Evolutionary conservation across 202 grass and related monocot genomes (phyloP).

Genomic region (Eragrostis tef): DNA sequence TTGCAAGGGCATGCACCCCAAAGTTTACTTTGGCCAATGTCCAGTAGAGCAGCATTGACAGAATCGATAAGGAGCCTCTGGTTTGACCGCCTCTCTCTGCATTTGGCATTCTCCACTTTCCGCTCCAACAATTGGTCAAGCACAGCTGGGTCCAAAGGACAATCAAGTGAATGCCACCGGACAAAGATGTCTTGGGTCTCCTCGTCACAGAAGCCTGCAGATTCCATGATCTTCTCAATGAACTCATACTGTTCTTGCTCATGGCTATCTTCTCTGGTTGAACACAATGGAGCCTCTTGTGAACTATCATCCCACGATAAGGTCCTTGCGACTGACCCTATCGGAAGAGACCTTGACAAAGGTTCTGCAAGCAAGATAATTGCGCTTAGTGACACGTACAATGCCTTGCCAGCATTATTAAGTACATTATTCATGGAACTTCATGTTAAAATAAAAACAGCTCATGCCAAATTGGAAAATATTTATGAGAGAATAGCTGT

Average conservation of each 20-base stretch:
- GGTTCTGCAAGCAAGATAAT: slow-evolving; percentile 62
- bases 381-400: slow-evolving; percentile 15
- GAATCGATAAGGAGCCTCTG: slow-evolving; percentile 87
- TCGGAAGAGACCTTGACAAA: slow-evolving; percentile 75
- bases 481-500: background rate
- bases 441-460: slow-evolving; percentile 19
- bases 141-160: slow-evolving; percentile 64
- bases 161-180: slow-evolving; percentile 68
- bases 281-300: slow-evolving; percentile 41
- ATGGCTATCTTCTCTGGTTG: slow-evolving; percentile 39
- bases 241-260: slow-evolving; percentile 64
- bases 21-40: slow-evolving; percentile 66
- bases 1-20: slow-evolving; percentile 59
- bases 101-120: slow-evolving; percentile 74
- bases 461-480: background rate
- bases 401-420: slow-evolving; percentile 32
- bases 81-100: slow-evolving; percentile 74
- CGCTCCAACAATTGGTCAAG: slow-evolving; percentile 69
- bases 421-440: slow-evolving; percentile 27
- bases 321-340: slow-evolving; percentile 77
- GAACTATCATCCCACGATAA: slow-evolving; percentile 76
- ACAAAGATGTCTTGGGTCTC: slow-evolving; percentile 50
- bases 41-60: slow-evolving; percentile 70
- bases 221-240: slow-evolving; percentile 63
- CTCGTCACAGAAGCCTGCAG: slow-evolving; percentile 50